Percentiles rank a stretch among this genome's conserved stretches.
Evolutionary conservation across 441 rosid genomes (phyloP).

Genomic region (Biscutella laevigata): DNA sequence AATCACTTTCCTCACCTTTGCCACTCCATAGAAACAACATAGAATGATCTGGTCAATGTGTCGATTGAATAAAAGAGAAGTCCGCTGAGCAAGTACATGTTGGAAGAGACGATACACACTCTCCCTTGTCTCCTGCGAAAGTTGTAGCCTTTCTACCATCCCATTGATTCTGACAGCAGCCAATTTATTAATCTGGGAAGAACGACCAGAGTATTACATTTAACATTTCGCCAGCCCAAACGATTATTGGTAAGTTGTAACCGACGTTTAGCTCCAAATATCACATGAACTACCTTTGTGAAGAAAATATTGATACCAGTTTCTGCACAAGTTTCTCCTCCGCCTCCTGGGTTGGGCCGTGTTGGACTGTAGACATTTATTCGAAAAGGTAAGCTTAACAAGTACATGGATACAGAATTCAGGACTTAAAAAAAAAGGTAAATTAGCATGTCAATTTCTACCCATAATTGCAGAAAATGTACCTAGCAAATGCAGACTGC

Average conservation of each 20-base stretch:
- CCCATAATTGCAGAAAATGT: slow-evolving; percentile 8
- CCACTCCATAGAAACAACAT: slow-evolving; percentile 91
- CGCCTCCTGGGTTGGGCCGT: slow-evolving; percentile 88
- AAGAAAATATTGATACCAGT: slow-evolving; percentile 87
- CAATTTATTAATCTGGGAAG: slow-evolving; percentile 68
- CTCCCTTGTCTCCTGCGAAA: slow-evolving; percentile 79
- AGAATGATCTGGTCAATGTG: slow-evolving; percentile 97
- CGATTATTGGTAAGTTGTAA: neutral
- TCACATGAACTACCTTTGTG: slow-evolving; percentile 50
- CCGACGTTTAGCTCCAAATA: neutral
- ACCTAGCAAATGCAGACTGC: slow-evolving; percentile 99
- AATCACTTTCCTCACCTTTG: slow-evolving; percentile 52
- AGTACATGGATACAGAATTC: neutral
- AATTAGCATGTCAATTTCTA: neutral
- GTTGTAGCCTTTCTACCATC: slow-evolving; percentile 89
- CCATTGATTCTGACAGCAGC: slow-evolving; percentile 96
- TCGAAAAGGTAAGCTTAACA: slow-evolving; percentile 8
- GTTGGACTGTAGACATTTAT: slow-evolving; percentile 61
- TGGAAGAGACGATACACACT: slow-evolving; percentile 75
- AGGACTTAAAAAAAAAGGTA: neutral
- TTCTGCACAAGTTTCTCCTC: slow-evolving; percentile 99
- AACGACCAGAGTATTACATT: slow-evolving; percentile 2
- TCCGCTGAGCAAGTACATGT: slow-evolving; percentile 63
- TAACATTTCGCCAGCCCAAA: neutral
- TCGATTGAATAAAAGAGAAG: slow-evolving; percentile 77